A percentile compares a stretch with the other conserved stretches of the same genome.
phyloP scores from a whole-genome alignment of 352 stramenopile species.

The Globisporangium lucens region DNA sequence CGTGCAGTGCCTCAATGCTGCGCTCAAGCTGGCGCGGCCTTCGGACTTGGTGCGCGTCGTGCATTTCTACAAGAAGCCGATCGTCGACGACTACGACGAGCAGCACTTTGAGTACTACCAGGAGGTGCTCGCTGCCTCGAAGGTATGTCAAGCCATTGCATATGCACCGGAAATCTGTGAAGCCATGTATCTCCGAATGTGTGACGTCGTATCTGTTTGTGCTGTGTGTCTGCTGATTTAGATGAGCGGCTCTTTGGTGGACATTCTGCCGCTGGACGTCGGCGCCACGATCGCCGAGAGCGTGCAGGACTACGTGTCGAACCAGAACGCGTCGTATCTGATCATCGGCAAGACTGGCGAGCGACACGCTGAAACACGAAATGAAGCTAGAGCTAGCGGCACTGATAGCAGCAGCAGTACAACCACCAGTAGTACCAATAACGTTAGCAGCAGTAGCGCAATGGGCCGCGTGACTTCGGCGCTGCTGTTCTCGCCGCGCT shows the following conservation, averaged over 20 bases:
- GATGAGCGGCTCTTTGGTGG: constrained; percentile 28
- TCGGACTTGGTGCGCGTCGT: constrained; percentile 45
- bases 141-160: background rate
- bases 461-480: constrained; percentile 38
- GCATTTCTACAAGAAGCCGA: constrained; percentile 55
- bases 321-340: constrained; percentile 41
- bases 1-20: constrained; percentile 37
- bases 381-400: constrained; percentile 1
- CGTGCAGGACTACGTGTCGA: constrained; percentile 45
- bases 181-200: background rate
- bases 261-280: constrained; percentile 36
- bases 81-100: constrained; percentile 35
- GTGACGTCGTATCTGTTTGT: background rate
- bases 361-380: background rate
- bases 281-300: constrained; percentile 47
- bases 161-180: background rate
- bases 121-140: constrained; percentile 26
- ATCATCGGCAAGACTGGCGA: constrained; percentile 40
- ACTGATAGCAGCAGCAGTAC: background rate
- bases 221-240: constrained; percentile 3
- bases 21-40: constrained; percentile 55
- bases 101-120: constrained; percentile 31
- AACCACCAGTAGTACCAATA: constrained; percentile 5
- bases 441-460: constrained; percentile 4
- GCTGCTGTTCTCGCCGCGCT: constrained; percentile 58